Base-by-base conservation (phyloP, 768 basidiomycete genomes). In the Imleria badia region DNA sequence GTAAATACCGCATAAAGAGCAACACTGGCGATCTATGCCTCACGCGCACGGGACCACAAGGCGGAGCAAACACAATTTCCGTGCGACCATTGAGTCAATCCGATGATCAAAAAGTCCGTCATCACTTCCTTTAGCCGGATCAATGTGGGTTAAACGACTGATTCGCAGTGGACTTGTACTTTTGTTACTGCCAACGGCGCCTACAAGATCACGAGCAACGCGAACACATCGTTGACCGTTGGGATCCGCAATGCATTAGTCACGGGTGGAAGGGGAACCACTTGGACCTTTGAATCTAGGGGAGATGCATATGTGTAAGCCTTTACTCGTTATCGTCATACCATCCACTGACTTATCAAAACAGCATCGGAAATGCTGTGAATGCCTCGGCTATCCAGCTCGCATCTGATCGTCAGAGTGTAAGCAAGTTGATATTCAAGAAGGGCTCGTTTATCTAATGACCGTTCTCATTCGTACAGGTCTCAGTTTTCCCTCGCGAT, bases 271-370 rank as follows among this genome's bases (percentile, higher is more conserved):
- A 15, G 3, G 23, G 36, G n/a, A 5, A 39, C 51, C 17, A 45
- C 48, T 23, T 55, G 54, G 48, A 55, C 47, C 20, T 43, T 54
- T 19, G 54, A 54, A n/a, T 35, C 41, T 8, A 50, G 54, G 22
- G 48, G 54, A 10, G 36, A 44, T 23, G 20, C 42, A 44, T 50
- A 39, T 12, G 48, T 55, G 54, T 55, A 22, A 38, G 48, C 2
- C 12, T 45, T 31, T 29, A 12, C 10, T 5, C 3, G 5, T 19
- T 31, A 6, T 43, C 26, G 9, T 8, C 26, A 9, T n/a, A 13
- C 7, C 5, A 8, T 29, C 9, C 7, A 26, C 15, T 29, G 3
- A 29, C 22, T 12, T 9, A 10, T 17, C 7, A 11, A 17, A 14
- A 6, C 26, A 43, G 42, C 26, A 17, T 43, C 4, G 42, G 42